Conservation (phyloP, 1,284 basidiomycete species). For the Naganishia sp. region DNA sequence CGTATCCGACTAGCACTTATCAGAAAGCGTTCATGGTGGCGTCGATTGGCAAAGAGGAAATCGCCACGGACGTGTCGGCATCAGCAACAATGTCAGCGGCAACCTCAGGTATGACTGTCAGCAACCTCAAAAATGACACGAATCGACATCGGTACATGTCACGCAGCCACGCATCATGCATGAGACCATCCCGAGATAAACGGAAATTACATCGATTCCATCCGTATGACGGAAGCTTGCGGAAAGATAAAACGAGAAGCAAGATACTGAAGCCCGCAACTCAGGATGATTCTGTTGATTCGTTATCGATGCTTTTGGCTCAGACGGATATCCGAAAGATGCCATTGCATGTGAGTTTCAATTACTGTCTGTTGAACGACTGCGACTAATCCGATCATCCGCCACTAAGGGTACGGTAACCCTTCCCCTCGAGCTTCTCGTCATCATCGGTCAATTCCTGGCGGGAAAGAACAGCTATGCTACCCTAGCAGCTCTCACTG, state of each 20-base stretch:
- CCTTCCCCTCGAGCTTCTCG: constrained; percentile 11
- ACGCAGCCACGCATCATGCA: too few relatives aligned
- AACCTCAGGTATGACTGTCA: too few relatives aligned
- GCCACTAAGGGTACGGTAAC: background rate
- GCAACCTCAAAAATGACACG: too few relatives aligned
- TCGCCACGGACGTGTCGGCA: too few relatives aligned
- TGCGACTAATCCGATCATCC: too few relatives aligned
- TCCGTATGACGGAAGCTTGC: background rate
- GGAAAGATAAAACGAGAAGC: background rate
- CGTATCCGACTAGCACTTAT: too few relatives aligned
- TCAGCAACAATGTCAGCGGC: too few relatives aligned
- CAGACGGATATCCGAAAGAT: background rate
- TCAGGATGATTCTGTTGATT: background rate
- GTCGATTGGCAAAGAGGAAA: too few relatives aligned
- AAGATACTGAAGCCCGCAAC: background rate
- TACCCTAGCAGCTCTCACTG: background rate
- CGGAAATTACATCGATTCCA: too few relatives aligned
- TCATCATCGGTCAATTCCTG: constrained; percentile 3
- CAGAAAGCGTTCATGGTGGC: too few relatives aligned
- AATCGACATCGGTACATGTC: too few relatives aligned
- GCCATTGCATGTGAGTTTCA: background rate
- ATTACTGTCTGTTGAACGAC: background rate
- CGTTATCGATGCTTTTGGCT: background rate
- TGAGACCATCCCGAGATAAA: too few relatives aligned
- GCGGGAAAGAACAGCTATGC: constrained; percentile 5